These are phyloP conservation scores for Waltergamsia citrina DNA, from an alignment of 2,329 filamentous ascomycete species.

Conservation along the genomic window DNA sequence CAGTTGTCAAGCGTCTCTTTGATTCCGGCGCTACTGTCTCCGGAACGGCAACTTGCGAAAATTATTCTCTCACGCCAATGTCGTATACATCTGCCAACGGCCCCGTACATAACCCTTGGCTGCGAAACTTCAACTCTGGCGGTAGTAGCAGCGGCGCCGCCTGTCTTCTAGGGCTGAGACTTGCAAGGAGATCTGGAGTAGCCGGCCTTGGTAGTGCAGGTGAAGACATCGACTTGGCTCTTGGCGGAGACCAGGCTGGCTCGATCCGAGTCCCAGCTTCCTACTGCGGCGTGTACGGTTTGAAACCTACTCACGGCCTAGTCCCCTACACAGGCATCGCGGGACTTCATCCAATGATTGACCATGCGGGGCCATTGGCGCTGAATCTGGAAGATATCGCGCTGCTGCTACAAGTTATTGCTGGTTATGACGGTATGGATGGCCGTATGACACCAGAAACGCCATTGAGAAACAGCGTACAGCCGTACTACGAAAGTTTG, in stretches of 20 bases:
- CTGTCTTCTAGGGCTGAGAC: constrained; percentile 14
- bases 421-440: constrained; percentile 34
- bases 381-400: constrained; percentile 27
- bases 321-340: constrained; percentile 33
- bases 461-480: constrained; percentile 21
- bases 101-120: constrained; percentile 15
- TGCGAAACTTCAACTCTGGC: constrained; percentile 14
- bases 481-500: constrained; percentile 16
- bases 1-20: constrained; percentile 13
- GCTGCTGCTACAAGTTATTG: constrained; percentile 25
- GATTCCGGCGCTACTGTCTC: constrained; percentile 13
- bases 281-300: constrained; percentile 20
- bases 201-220: constrained; percentile 2
- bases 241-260: constrained; percentile 20
- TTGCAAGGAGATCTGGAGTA: constrained; percentile 4
- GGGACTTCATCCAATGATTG: constrained; percentile 28
- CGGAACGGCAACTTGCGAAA: constrained; percentile 18
- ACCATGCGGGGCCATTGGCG: constrained; percentile 33
- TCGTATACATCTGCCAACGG: constrained; percentile 16
- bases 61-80: constrained; percentile 16
- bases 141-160: constrained; percentile 22
- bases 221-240: constrained; percentile 13
- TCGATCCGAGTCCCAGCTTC: constrained; percentile 19
- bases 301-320: constrained; percentile 29
- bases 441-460: constrained; percentile 28